Evolutionary conservation across 345 rosid genomes (phyloP).

Genomic region (Chamaenerion angustifolium): DNA sequence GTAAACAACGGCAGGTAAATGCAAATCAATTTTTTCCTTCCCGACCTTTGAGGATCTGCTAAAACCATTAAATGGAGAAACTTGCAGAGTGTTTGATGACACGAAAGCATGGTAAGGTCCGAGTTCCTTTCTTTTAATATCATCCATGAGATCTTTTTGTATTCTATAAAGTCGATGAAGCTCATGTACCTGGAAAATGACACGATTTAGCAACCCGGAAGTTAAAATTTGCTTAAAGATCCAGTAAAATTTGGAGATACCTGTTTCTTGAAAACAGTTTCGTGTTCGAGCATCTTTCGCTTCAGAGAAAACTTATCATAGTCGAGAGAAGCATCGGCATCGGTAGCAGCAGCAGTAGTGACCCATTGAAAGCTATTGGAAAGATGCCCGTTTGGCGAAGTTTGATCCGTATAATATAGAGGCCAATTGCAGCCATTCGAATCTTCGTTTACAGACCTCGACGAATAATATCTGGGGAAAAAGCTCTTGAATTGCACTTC

Average conservation of each 20-base stretch:
- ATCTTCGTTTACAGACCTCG: constrained; percentile 65
- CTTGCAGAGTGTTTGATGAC: constrained; percentile 37
- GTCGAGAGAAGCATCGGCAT: constrained; percentile 29
- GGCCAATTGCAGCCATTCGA: constrained; percentile 56
- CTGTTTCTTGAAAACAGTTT: constrained; percentile 69
- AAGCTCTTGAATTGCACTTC: constrained; percentile 57
- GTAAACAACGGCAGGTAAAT: constrained; percentile 67
- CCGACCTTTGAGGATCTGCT: constrained; percentile 59
- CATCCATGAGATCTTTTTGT: constrained; percentile 61
- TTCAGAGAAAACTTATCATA: constrained; percentile 48
- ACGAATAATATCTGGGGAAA: constrained; percentile 42
- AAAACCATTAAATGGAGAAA: constrained; percentile 41
- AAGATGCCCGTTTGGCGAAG: constrained; percentile 31
- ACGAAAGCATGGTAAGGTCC: constrained; percentile 36
- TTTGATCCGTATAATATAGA: constrained; percentile 30
- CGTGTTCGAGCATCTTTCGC: constrained; percentile 73
- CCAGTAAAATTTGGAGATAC: constrained; percentile 15
- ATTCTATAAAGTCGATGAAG: constrained; percentile 59
- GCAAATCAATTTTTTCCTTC: constrained; percentile 75
- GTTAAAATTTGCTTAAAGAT: neutral
- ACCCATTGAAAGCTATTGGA: constrained; percentile 30
- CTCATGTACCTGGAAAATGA: constrained; percentile 34
- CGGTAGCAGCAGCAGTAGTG: constrained; percentile 26
- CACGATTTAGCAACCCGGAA: neutral
- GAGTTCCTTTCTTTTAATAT: constrained; percentile 38